A percentile compares a stretch with the other conserved stretches of the same genome.
Evolutionary conservation across 768 basidiomycete genomes (phyloP).

Genomic region (Obba rivulosa): DNA sequence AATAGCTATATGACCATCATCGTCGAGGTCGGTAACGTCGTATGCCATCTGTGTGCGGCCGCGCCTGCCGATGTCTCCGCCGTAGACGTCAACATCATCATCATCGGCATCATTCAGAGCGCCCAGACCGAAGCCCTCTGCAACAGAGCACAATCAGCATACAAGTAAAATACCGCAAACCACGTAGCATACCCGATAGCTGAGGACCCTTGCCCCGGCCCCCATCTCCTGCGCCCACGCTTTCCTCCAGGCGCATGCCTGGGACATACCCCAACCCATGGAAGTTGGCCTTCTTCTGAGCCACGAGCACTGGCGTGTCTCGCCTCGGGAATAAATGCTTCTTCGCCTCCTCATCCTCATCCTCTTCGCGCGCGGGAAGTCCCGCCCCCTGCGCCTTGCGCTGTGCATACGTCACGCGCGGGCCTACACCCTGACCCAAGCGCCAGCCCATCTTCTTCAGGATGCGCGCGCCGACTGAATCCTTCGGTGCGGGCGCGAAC

Average conservation of each 20-base stretch:
- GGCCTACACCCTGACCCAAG: slow-evolving; percentile 88
- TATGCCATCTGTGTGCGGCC: slow-evolving; percentile 55
- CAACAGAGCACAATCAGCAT: neutral
- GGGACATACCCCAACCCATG: slow-evolving; percentile 83
- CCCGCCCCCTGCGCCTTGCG: slow-evolving; percentile 61
- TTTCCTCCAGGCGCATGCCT: slow-evolving; percentile 56
- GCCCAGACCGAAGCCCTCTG: slow-evolving; percentile 85
- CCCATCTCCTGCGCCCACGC: slow-evolving; percentile 35
- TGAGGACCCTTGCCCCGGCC: slow-evolving; percentile 37
- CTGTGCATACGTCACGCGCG: slow-evolving; percentile 74
- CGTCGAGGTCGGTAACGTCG: slow-evolving; percentile 57
- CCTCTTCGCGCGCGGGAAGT: slow-evolving; percentile 39
- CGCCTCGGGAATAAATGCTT: slow-evolving; percentile 86
- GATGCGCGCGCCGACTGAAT: slow-evolving; percentile 79
- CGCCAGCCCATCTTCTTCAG: slow-evolving; percentile 97
- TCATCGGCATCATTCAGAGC: slow-evolving; percentile 92
- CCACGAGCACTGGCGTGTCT: slow-evolving; percentile 62
- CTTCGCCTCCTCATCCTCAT: slow-evolving; percentile 73
- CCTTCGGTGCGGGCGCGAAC: slow-evolving; percentile 67
- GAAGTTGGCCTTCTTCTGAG: slow-evolving; percentile 65
- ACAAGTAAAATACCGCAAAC: neutral
- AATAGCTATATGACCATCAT: slow-evolving; percentile 50
- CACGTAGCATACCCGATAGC: slow-evolving; percentile 45
- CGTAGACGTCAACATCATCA: slow-evolving; percentile 85
- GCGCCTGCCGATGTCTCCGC: slow-evolving; percentile 30